A percentile compares a stretch with the other conserved stretches of the same genome.
Evolutionary conservation across 805 yeast genomes (phyloP).

Genomic region (Spathaspora boniae): DNA sequence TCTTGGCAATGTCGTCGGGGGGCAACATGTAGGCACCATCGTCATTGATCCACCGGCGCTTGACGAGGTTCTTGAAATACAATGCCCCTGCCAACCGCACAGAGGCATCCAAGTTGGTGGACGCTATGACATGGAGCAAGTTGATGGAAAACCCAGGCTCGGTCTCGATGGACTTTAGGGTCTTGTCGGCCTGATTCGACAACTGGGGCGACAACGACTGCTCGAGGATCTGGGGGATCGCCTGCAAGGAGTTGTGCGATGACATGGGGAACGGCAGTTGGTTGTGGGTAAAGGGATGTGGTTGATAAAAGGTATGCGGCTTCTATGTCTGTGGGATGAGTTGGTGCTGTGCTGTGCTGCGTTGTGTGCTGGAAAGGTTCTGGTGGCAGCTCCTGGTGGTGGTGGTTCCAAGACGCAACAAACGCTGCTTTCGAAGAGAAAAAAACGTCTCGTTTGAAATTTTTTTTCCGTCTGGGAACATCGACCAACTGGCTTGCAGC

Average conservation of each 20-base stretch:
- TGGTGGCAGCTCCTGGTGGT: too few relatives aligned
- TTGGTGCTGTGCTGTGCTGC: too few relatives aligned
- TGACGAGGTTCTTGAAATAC: constrained; percentile 83
- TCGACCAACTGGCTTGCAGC: too few relatives aligned
- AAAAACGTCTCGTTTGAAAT: too few relatives aligned
- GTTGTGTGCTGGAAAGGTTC: too few relatives aligned
- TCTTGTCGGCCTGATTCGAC: constrained; percentile 65
- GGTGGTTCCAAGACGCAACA: too few relatives aligned
- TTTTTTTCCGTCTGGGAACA: too few relatives aligned
- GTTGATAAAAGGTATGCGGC: too few relatives aligned
- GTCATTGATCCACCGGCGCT: constrained; percentile 86
- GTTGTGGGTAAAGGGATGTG: too few relatives aligned
- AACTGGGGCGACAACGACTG: constrained; percentile 63
- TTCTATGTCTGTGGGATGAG: too few relatives aligned
- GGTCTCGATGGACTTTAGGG: constrained; percentile 59
- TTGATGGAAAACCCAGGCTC: constrained; percentile 73
- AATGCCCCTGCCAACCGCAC: constrained; percentile 85
- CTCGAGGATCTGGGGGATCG: constrained; percentile 52
- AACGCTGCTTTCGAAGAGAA: too few relatives aligned
- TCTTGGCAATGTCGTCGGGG: constrained; percentile 55
- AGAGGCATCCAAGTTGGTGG: constrained; percentile 47
- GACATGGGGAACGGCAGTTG: too few relatives aligned
- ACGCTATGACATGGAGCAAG: constrained; percentile 74
- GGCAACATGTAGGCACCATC: constrained; percentile 68
- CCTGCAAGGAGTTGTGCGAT: constrained; percentile 43